Percentiles rank a stretch among this genome's conserved stretches.
Evolutionary conservation across 1,139 yeast genomes (phyloP).

Genomic region (Candida mesenterica): DNA sequence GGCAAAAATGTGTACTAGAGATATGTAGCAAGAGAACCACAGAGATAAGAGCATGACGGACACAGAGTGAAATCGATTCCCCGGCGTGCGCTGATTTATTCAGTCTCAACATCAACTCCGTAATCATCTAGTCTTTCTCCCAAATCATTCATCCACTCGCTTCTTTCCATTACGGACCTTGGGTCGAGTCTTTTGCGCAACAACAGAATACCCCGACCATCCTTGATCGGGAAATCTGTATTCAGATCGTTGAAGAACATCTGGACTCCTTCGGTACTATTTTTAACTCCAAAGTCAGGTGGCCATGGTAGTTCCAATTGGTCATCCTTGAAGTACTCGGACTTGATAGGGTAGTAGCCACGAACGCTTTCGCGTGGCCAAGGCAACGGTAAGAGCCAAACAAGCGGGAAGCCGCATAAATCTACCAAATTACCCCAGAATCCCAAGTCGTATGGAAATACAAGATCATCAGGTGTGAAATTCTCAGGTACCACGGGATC

Average conservation of each 20-base stretch:
- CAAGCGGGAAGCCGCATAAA: constrained; percentile 56
- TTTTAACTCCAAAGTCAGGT: constrained; percentile 64
- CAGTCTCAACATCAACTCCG: constrained; percentile 82
- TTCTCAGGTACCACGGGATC: constrained; percentile 17
- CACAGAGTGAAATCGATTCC: too few species aligned
- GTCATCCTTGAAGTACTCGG: constrained; percentile 56
- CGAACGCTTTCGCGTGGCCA: constrained; percentile 32
- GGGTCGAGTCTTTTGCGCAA: constrained; percentile 22
- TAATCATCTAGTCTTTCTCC: constrained; percentile 83
- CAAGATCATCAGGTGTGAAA: constrained; percentile 54
- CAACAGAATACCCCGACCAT: constrained; percentile 13
- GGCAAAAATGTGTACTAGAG: too few species aligned
- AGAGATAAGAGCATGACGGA: too few species aligned
- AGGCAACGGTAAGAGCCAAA: constrained; percentile 60
- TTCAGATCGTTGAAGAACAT: constrained; percentile 19
- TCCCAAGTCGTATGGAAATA: constrained; percentile 84
- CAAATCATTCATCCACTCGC: constrained; percentile 69
- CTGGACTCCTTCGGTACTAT: constrained; percentile 14
- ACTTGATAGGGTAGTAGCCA: constrained; percentile 53
- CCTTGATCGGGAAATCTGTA: constrained; percentile 16
- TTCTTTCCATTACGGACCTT: constrained; percentile 28
- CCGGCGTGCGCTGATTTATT: too few species aligned
- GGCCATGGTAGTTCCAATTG: constrained; percentile 80
- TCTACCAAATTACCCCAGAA: constrained; percentile 50
- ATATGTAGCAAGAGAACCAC: too few species aligned